A percentile compares a stretch with the other conserved stretches of the same genome.
These are phyloP conservation scores for Malassezia cuniculi DNA, from an alignment of 1,284 basidiomycete genomes.

Conservation along the genomic window DNA sequence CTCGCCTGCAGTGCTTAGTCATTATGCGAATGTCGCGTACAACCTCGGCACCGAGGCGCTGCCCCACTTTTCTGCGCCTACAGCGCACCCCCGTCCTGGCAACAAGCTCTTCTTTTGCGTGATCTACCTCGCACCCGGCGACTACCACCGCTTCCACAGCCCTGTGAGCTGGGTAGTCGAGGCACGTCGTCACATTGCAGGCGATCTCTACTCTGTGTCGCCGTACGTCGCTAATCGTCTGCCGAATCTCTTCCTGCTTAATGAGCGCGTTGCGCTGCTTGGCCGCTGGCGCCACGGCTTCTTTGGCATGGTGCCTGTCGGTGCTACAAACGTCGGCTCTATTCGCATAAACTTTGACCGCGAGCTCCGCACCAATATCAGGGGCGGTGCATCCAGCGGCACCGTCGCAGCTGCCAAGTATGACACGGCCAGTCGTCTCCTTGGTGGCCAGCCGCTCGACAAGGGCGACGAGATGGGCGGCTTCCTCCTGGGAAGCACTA, in stretches of 20 bases:
- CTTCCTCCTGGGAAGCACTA: constrained; percentile 85
- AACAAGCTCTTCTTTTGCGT: constrained; percentile 83
- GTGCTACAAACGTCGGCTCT: constrained; percentile 92
- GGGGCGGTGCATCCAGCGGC: constrained; percentile 50
- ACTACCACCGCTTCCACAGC: constrained; percentile 95
- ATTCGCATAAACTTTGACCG: constrained; percentile 94
- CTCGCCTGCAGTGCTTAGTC: constrained; percentile 38
- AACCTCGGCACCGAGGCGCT: constrained; percentile 38
- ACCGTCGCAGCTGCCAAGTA: constrained; percentile 73
- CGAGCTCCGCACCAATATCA: constrained; percentile 49
- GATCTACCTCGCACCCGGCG: constrained; percentile 93
- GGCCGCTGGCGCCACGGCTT: constrained; percentile 91
- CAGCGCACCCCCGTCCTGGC: constrained; percentile 46
- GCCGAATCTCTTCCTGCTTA: constrained; percentile 86
- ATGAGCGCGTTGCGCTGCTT: constrained; percentile 91
- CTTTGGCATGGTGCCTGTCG: constrained; percentile 93
- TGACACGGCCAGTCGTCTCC: constrained; percentile 47
- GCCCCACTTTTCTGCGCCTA: constrained; percentile 30
- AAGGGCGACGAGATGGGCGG: constrained; percentile 93
- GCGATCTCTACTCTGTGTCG: constrained; percentile 91
- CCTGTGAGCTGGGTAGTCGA: constrained; percentile 95
- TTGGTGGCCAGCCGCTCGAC: constrained; percentile 74
- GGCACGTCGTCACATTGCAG: constrained; percentile 82
- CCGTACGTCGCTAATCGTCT: constrained; percentile 88
- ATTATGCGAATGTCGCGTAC: constrained; percentile 41